phyloP scores from a whole-genome alignment of 371 early-diverging fungal species.

The Capniomyces stellatus region DNA sequence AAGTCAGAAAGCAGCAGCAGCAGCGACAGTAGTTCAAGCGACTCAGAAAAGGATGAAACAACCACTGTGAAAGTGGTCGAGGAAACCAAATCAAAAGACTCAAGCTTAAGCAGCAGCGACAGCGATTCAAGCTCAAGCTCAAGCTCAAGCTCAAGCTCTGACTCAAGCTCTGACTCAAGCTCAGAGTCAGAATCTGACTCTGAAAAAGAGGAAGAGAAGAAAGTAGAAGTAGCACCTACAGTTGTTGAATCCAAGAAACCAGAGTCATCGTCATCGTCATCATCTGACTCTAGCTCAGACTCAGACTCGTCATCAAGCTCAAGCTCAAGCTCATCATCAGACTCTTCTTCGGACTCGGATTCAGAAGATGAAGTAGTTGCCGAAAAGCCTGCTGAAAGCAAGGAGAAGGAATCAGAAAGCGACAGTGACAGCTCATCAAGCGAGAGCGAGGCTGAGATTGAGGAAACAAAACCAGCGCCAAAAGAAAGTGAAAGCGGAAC shows the following conservation, averaged over 20 bases:
- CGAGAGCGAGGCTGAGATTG: background rate
- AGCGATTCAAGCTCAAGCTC: constrained; percentile 16
- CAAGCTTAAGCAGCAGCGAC: constrained; percentile 3
- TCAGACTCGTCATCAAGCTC: constrained; percentile 8
- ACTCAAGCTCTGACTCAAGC: constrained; percentile 16
- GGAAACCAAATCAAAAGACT: background rate
- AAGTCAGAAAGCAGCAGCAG: constrained; percentile 9
- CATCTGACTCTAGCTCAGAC: constrained; percentile 3
- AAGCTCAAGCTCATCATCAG: constrained; percentile 9
- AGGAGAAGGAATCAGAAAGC: constrained; percentile 1
- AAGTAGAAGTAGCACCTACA: background rate
- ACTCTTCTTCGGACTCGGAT: constrained; percentile 4
- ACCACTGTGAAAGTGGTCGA: background rate
- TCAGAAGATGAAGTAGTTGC: constrained; percentile 5
- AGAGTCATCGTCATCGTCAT: constrained; percentile 1
- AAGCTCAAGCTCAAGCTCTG: constrained; percentile 7
- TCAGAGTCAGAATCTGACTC: constrained; percentile 5
- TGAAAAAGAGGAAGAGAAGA: constrained; percentile 6
- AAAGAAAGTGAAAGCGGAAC: background rate
- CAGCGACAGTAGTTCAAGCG: constrained; percentile 2
- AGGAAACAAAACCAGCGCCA: too few relatives aligned
- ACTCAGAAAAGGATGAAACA: constrained; percentile 1
- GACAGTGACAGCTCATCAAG: background rate
- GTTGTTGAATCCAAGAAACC: background rate
- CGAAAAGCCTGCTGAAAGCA: background rate